A percentile compares a stretch with the other conserved stretches of the same genome.
These are phyloP conservation scores for Vigna nakashimae DNA, from an alignment of 306 rosid genomes.

Conservation along the genomic window DNA sequence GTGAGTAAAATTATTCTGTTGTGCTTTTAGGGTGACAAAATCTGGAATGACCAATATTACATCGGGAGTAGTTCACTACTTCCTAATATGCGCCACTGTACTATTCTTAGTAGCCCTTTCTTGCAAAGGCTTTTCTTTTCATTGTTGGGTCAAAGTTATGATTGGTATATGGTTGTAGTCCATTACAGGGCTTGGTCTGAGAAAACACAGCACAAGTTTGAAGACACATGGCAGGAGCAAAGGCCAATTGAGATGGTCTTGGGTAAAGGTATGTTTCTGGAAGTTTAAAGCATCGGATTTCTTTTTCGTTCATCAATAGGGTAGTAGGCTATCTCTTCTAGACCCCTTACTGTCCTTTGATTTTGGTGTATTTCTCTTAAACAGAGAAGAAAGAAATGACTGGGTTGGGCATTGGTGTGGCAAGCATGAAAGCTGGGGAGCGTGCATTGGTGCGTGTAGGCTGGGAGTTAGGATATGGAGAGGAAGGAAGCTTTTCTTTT, in stretches of 20 bases:
- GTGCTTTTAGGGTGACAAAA: background rate
- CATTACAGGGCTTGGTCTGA: slow-evolving; percentile 96
- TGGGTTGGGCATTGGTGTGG: slow-evolving; percentile 87
- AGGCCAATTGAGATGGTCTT: slow-evolving; percentile 77
- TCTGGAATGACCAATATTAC: background rate
- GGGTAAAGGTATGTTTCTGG: slow-evolving; percentile 74
- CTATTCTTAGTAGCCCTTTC: slow-evolving; percentile 20
- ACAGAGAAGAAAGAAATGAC: slow-evolving; percentile 94
- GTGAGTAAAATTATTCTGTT: background rate
- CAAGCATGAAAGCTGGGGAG: slow-evolving; percentile 91
- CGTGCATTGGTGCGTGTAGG: slow-evolving; percentile 82
- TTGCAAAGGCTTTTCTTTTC: slow-evolving; percentile 20
- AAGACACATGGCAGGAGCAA: slow-evolving; percentile 92
- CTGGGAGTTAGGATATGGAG: slow-evolving; percentile 94
- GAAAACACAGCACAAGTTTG: slow-evolving; percentile 86
- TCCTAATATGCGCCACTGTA: slow-evolving; percentile 1
- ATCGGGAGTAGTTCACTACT: background rate
- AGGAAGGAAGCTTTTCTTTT: slow-evolving; percentile 90
- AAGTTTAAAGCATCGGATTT: slow-evolving; percentile 20
- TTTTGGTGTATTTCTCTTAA: slow-evolving; percentile 41
- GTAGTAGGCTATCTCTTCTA: background rate
- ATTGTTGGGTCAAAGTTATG: slow-evolving; percentile 22
- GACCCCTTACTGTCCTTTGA: slow-evolving; percentile 1
- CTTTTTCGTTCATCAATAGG: slow-evolving; percentile 15
- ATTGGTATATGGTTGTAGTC: slow-evolving; percentile 57